A percentile compares a stretch with the other conserved stretches of the same genome.
phyloP scores from a whole-genome alignment of 2,329 filamentous ascomycete species.

The Fusarium fracticaudum region DNA sequence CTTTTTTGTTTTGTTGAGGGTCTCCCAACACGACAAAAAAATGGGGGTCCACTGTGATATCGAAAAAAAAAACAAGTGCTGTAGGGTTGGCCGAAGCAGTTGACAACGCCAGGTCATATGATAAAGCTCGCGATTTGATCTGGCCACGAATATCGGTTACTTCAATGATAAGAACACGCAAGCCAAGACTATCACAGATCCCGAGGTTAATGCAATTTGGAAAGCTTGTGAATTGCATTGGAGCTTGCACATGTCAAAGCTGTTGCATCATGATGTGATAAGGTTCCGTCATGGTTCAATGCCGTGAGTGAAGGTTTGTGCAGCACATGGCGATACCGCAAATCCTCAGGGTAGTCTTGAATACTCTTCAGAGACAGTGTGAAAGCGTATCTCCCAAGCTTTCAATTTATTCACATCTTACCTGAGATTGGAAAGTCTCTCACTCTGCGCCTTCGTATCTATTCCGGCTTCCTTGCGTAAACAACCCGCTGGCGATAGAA shows the following conservation, averaged over 20 bases:
- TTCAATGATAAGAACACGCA: not conserved
- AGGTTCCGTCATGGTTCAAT: too few relatives aligned
- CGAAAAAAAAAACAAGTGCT: not conserved
- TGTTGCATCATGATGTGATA: not conserved
- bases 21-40: not conserved
- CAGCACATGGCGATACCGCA: too few relatives aligned
- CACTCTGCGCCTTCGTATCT: accelerated
- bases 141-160: not conserved
- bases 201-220: not conserved
- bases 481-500: slow-evolving; percentile 45
- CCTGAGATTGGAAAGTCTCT: accelerated
- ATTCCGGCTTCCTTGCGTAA: slow-evolving; percentile 37
- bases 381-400: too few relatives aligned
- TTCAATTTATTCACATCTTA: too few relatives aligned
- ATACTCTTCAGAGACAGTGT: too few relatives aligned
- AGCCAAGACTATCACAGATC: not conserved
- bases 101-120: not conserved
- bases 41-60: not conserved
- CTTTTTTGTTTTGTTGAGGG: slow-evolving; percentile 10
- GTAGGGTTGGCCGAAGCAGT: not conserved
- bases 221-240: not conserved
- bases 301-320: too few relatives aligned
- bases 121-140: not conserved
- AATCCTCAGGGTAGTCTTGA: too few relatives aligned
- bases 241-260: too few relatives aligned